Percentiles rank a stretch among this genome's conserved stretches.
phyloP scores from a whole-genome alignment of 768 basidiomycete species.

The Lactifluus hygrophoroides region DNA sequence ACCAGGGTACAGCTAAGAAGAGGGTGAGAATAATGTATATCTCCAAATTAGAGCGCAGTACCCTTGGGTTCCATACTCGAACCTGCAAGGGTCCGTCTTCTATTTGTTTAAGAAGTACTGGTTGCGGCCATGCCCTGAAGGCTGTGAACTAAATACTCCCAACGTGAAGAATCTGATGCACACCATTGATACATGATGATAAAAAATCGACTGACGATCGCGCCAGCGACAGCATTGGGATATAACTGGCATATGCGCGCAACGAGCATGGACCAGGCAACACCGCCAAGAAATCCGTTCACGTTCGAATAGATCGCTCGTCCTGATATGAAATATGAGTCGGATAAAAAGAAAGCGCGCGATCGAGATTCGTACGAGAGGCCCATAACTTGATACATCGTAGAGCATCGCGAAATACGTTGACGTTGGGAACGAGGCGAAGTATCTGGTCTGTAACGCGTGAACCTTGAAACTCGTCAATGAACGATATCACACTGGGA shows the following conservation, averaged over 20 bases:
- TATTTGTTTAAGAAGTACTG: constrained; percentile 93
- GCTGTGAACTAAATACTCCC: background rate
- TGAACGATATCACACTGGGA: background rate
- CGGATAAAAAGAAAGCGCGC: background rate
- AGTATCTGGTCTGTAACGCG: constrained; percentile 94
- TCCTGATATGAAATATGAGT: constrained; percentile 36
- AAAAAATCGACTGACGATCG: constrained; percentile 96
- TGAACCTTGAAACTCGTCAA: constrained; percentile 49
- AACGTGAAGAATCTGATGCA: constrained; percentile 23
- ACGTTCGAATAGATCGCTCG: constrained; percentile 98
- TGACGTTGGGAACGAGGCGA: constrained; percentile 87
- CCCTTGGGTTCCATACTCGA: constrained; percentile 97
- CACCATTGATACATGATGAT: constrained; percentile 98
- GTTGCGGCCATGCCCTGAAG: constrained; percentile 94
- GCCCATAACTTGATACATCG: constrained; percentile 99
- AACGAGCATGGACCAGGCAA: constrained; percentile 98
- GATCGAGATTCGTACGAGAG: constrained; percentile 51
- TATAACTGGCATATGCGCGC: constrained; percentile 98
- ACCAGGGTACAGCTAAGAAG: constrained; percentile 68
- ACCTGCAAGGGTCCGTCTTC: constrained; percentile 91
- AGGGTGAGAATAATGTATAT: constrained; percentile 3
- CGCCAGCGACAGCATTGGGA: constrained; percentile 88
- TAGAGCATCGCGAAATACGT: constrained; percentile 89
- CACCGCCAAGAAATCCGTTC: constrained; percentile 94
- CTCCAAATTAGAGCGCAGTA: constrained; percentile 23